Base-by-base conservation (phyloP, 805 yeast species). In the Sungouiella blattae region DNA sequence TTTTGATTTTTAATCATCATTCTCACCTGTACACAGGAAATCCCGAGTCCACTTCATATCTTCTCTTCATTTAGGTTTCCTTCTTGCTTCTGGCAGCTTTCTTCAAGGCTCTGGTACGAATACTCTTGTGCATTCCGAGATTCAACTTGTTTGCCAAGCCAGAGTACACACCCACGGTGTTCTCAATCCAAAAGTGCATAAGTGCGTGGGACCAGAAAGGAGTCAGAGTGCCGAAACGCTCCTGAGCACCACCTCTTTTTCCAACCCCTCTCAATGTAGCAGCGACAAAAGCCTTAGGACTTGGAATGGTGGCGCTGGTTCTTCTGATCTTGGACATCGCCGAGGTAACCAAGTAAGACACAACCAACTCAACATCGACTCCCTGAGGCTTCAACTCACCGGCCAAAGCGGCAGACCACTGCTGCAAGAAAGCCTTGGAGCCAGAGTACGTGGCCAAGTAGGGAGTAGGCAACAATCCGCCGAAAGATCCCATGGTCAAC, bases 141-240 rank as follows among this genome's bases (percentile, higher is more conserved):
- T 89, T 91, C 53, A 86, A 57, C 23, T 58, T 52, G 50, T 85
- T 83, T 28, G 85, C 95, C 14, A 83, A 23, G 46, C 69, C 71
- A 37, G 91, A 78, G 64, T 73, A 87, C 27, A 85, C 87, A 18
- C 98, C 98, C 32, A 88, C 80, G 8, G 87, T 75, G 52, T 76
- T 75, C 32, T 79, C 89, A 43, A 89, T 77, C 35, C 69, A 68
- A 73, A 85, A 89, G 58, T 89, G 95, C 81, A 89, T 79, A 34
- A 91, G 57, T 2, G 97, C 98, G 64, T 93, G 98, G 2, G 87
- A 62, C 87, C 95, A 88, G 72, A 71, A 93, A 22, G 98, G 98
- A 1, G 98, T 91, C 37, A 71, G 64, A 2, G 96, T 87, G 22
- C 80, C 94, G 50, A 58, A 87, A 52, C 95, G 77, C 44, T 86